Conservation (phyloP, 2,329 filamentous ascomycete species). For the Fusarium nematophilum region DNA sequence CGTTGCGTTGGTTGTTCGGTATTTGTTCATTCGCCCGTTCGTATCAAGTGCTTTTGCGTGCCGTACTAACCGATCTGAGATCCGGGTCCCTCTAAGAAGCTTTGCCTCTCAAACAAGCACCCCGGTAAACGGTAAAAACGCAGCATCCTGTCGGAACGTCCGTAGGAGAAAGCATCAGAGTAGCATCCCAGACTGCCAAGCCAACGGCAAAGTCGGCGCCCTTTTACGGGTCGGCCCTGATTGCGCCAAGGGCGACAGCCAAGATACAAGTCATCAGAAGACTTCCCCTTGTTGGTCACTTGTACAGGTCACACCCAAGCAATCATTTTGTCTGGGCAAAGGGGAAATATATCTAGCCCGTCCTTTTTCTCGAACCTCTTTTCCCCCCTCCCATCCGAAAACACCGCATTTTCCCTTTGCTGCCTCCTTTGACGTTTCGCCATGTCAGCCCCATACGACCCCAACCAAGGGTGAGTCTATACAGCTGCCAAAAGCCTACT, state of each 20-base stretch:
- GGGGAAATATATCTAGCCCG: conserved; percentile 24
- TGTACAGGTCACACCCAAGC: neutral
- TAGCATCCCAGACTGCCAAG: no score
- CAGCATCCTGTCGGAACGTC: neutral
- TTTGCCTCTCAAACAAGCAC: neutral
- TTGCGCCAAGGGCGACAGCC: conserved; percentile 35
- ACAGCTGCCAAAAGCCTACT: neutral
- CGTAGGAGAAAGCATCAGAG: neutral
- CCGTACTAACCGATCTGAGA: conserved; percentile 13
- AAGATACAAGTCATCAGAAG: conserved; percentile 34
- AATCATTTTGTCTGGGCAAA: neutral
- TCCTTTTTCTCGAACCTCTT: neutral
- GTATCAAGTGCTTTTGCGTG: conserved; percentile 2
- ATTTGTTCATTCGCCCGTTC: neutral
- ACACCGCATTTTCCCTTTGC: neutral
- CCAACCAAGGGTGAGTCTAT: conserved; percentile 23
- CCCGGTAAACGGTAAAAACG: neutral
- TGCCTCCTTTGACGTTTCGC: conserved; percentile 4
- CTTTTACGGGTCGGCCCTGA: conserved; percentile 17
- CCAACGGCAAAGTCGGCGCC: conserved; percentile 34
- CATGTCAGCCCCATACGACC: conserved; percentile 35
- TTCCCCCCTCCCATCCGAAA: neutral
- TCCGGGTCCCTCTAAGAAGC: no score
- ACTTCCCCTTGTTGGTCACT: conserved; percentile 1
- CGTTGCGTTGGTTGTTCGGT: neutral